phyloP scores from a whole-genome alignment of 257 asterid genomes.

The Petrea volubilis region DNA sequence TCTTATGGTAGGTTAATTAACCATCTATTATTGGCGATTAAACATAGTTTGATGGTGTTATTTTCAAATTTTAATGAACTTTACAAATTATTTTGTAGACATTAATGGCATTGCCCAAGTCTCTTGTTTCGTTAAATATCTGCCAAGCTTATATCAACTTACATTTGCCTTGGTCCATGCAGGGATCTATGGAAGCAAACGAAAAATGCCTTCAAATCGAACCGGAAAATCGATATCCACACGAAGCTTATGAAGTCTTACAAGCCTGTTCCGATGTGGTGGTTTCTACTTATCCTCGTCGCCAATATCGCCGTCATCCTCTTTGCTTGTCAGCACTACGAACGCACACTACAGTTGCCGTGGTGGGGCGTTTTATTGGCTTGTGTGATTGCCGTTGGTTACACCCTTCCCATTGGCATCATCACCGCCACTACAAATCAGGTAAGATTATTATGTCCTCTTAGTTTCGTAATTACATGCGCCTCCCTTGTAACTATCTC shows the following conservation, averaged over 20 bases:
- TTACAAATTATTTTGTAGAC: too few relatives aligned
- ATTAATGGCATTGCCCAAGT: too few relatives aligned
- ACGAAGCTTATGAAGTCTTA: constrained; percentile 52
- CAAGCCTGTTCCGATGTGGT: constrained; percentile 54
- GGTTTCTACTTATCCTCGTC: constrained; percentile 48
- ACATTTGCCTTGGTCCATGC: not conserved
- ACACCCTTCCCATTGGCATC: constrained; percentile 60
- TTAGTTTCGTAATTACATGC: too few relatives aligned
- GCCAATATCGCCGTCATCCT: constrained; percentile 32
- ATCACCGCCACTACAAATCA: constrained; percentile 63
- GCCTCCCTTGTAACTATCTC: too few relatives aligned
- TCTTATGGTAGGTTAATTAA: too few relatives aligned
- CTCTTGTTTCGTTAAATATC: too few relatives aligned
- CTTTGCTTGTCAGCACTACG: constrained; percentile 30
- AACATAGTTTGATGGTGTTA: too few relatives aligned
- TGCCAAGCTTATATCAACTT: too few relatives aligned
- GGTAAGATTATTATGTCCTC: too few relatives aligned
- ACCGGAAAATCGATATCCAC: constrained; percentile 41
- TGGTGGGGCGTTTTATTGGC: constrained; percentile 68
- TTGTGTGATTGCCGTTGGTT: constrained; percentile 42
- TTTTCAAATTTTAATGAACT: too few relatives aligned
- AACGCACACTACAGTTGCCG: constrained; percentile 45
- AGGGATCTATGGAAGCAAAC: constrained; percentile 44
- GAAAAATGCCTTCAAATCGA: constrained; percentile 19
- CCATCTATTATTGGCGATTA: too few relatives aligned